phyloP scores from a whole-genome alignment of 2,329 filamentous ascomycete genomes.

The Talaromyces sp. region DNA sequence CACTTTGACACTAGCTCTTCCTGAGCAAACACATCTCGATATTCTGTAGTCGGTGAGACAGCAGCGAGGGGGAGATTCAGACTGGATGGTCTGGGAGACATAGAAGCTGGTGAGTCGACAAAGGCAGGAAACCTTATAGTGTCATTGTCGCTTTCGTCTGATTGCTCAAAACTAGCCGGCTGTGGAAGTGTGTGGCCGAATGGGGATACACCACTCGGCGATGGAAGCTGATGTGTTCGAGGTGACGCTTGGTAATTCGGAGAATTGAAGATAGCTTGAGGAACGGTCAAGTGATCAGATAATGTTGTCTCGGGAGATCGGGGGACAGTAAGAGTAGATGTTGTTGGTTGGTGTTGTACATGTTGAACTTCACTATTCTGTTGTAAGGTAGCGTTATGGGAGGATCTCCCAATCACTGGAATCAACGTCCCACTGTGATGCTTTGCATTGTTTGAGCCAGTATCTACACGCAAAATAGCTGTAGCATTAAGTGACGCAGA shows the following conservation, averaged over 20 bases:
- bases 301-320: constrained; percentile 31
- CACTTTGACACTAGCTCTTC: constrained; percentile 57
- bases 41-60: not conserved
- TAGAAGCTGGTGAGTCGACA: constrained; percentile 45
- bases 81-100: constrained; percentile 1
- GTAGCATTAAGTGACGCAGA: constrained; percentile 59
- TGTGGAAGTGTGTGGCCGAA: constrained; percentile 18
- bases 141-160: constrained; percentile 18
- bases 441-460: constrained; percentile 17
- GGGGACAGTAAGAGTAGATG: constrained; percentile 30
- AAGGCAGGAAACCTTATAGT: constrained; percentile 65
- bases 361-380: not conserved
- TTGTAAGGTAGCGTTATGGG: not conserved
- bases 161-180: constrained; percentile 14
- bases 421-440: not conserved
- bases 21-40: constrained; percentile 32
- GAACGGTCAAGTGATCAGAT: constrained; percentile 44
- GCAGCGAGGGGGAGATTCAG: constrained; percentile 4
- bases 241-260: constrained; percentile 34
- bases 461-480: constrained; percentile 23
- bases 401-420: not conserved
- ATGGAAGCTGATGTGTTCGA: constrained; percentile 19
- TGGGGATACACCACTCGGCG: constrained; percentile 31
- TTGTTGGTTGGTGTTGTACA: constrained; percentile 21
- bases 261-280: constrained; percentile 38